A percentile compares a stretch with the other conserved stretches of the same genome.
Conservation (phyloP, 2,329 filamentous ascomycete genomes). For the Ophiostoma sp. region DNA sequence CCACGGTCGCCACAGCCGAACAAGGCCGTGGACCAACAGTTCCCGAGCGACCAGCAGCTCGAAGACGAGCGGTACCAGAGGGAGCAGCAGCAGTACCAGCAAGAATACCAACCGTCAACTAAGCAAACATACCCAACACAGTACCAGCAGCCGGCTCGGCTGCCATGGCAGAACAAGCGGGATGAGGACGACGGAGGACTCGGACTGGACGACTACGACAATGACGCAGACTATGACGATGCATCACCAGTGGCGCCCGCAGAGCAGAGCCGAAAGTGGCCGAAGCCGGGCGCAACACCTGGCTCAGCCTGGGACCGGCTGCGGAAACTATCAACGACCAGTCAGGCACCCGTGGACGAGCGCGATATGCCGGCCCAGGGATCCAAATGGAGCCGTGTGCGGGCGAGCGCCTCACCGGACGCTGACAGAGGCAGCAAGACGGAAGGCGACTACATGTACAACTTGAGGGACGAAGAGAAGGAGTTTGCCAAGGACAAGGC, state of each 20-base stretch:
- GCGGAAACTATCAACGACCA: slow-evolving; percentile 17
- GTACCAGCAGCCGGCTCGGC: neutral
- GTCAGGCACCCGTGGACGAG: neutral
- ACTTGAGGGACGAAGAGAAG: slow-evolving; percentile 22
- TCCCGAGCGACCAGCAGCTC: slow-evolving; percentile 13
- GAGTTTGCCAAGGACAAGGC: slow-evolving; percentile 22
- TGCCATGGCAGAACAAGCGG: too few relatives aligned
- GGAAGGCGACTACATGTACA: slow-evolving; percentile 23
- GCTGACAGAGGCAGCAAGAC: slow-evolving; percentile 7
- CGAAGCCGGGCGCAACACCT: neutral
- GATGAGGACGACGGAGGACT: neutral
- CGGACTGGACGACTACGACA: neutral
- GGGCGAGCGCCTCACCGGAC: neutral
- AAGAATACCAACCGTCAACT: neutral
- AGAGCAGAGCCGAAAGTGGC: slow-evolving; percentile 19
- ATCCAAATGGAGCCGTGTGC: slow-evolving; percentile 11
- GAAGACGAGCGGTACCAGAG: slow-evolving; percentile 9
- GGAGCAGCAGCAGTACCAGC: slow-evolving; percentile 12
- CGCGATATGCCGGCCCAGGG: slow-evolving; percentile 5
- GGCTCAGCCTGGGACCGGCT: slow-evolving; percentile 29
- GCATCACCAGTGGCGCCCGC: slow-evolving; percentile 27
- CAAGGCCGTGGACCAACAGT: neutral
- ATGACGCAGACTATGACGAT: slow-evolving; percentile 23
- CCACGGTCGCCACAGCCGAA: neutral
- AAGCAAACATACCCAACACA: neutral